These are phyloP conservation scores for Trichoderma atroviride DNA, from an alignment of 2,329 filamentous ascomycete genomes.

Conservation along the genomic window DNA sequence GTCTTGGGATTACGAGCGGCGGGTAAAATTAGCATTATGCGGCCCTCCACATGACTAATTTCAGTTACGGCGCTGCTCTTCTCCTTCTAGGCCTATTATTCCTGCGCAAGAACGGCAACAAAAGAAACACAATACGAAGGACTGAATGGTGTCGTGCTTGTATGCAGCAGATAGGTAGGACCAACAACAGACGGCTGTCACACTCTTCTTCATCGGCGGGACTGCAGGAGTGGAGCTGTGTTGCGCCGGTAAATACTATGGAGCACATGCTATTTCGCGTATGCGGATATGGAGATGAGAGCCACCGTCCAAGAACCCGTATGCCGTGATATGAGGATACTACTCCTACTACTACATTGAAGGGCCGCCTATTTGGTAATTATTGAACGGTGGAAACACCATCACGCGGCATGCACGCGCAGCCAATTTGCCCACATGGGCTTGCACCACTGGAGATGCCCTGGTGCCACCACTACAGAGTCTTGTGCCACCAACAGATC, in stretches of 20 bases:
- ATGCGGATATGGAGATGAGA: not conserved
- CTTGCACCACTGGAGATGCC: not conserved
- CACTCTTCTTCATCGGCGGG: not conserved
- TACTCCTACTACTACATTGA: not conserved
- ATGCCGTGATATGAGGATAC: conserved; percentile 7
- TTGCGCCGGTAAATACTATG: not conserved
- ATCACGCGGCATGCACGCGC: conserved; percentile 12
- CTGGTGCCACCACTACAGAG: not conserved
- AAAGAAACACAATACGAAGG: not conserved
- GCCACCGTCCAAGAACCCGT: not conserved
- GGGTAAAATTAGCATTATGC: conserved; percentile 17
- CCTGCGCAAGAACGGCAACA: not conserved
- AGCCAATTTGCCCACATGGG: not conserved
- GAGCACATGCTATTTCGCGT: conserved; percentile 12
- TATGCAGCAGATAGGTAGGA: not conserved
- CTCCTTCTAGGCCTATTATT: not conserved
- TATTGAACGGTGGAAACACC: not conserved
- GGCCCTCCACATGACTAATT: conserved; percentile 10
- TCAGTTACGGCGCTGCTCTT: not conserved
- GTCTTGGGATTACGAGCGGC: conserved; percentile 18
- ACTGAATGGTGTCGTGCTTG: not conserved
- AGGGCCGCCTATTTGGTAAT: not conserved
- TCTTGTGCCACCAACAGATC: not conserved
- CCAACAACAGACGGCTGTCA: not conserved
- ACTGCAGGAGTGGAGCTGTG: not conserved